Evolutionary conservation across 1,139 yeast genomes (phyloP), one percentile per base, ranked within the genome.

Genomic region (Kodamaea sp.): DNA sequence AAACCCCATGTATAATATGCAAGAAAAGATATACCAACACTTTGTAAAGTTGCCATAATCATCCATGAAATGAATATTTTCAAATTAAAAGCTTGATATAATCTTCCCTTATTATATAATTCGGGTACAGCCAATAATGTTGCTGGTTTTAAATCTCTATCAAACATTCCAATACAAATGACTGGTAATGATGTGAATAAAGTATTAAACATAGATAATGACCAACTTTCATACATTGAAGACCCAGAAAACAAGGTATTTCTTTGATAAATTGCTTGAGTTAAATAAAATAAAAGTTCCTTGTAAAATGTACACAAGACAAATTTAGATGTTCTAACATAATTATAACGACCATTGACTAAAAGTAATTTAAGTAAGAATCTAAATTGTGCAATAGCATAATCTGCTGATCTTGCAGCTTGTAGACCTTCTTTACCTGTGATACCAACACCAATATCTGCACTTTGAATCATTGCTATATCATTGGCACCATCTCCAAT

Each of bases 401-500:
- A 94, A 62, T 92, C 99, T 0, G 97, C 84, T 0, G 96, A 77
- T 50, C 98, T 71, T 0, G 98, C 96, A 0, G 98, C 98, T 57
- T 92, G 98, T 35, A 92, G 65, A 2, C 98, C 98, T 65, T 92
- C 98, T 52, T 84, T 85, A 35, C 98, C 98, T 1, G 97, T 90
- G 39, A 92, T 92, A 30, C 98, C 98, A 45, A 92, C 81, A 20
- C 99, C 99, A 41, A 92, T 90, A 62, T 92, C 97, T 0, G 98
- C 99, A 55, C 95, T 85, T 65, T 92, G 97, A 47, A 92, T 92
- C 99, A 92, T 92, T 2, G 98, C 97, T 59, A 92, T 89, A 61
- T 92, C 99, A 57, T 92, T 92, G 1, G 99, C 98, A 51, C 99
- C 99, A 65, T 92, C 99, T n/a, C 98, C 99, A 56, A 94, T 87